A percentile compares a stretch with the other conserved stretches of the same genome.
Evolutionary conservation across 768 basidiomycete species (phyloP).

Genomic region (Mycena leptocephala): DNA sequence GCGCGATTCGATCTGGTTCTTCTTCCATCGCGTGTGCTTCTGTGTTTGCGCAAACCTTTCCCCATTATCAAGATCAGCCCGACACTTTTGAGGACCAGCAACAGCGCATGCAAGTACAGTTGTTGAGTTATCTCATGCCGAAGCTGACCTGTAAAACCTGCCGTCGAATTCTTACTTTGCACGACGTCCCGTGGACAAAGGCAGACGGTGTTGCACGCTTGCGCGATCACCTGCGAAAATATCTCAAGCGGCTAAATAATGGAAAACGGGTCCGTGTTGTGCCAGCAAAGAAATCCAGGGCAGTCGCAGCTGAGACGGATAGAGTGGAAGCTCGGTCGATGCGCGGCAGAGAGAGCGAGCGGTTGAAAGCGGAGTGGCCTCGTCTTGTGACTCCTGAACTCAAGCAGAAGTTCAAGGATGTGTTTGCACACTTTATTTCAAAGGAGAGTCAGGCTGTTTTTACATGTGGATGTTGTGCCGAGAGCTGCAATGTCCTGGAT

Average conservation of each 20-base stretch:
- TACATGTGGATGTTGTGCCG: neutral
- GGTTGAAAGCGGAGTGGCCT: neutral
- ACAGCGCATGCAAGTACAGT: neutral
- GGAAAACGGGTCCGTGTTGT: neutral
- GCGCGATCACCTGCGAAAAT: neutral
- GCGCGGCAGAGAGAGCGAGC: neutral
- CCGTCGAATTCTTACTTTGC: neutral
- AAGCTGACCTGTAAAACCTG: neutral
- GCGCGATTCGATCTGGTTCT: no score
- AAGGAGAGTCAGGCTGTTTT: neutral
- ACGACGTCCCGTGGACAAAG: neutral
- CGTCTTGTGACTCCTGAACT: neutral
- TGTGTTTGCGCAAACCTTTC: neutral
- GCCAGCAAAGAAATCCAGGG: neutral
- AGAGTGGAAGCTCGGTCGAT: neutral
- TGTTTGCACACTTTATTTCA: neutral
- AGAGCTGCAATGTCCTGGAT: neutral
- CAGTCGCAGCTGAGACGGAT: neutral
- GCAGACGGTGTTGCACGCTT: neutral
- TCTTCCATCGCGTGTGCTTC: neutral
- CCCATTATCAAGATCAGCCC: neutral
- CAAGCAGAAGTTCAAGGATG: neutral
- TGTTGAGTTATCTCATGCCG: neutral
- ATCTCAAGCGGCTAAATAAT: neutral
- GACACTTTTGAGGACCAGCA: neutral